phyloP scores from a whole-genome alignment of 257 asterid genomes.

The Cinchona pubescens region DNA sequence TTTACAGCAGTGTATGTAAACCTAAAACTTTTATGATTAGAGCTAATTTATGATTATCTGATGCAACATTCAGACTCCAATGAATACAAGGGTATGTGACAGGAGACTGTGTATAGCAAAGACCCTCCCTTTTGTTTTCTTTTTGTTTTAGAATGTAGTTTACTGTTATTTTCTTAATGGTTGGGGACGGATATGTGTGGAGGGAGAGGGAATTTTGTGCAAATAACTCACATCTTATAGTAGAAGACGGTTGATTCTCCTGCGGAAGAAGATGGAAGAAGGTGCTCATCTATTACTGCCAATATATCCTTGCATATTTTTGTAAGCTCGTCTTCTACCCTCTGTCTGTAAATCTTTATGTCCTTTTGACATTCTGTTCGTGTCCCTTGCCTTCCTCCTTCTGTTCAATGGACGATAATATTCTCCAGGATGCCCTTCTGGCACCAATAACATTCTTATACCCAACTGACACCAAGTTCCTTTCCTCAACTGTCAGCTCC shows the following conservation, averaged over 20 bases:
- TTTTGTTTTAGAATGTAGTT: neutral
- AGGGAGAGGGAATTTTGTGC: neutral
- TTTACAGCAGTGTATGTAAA: neutral
- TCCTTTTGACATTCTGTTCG: conserved; percentile 66
- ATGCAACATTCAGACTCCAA: too few species aligned
- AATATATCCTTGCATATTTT: conserved; percentile 71
- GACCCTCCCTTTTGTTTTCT: neutral
- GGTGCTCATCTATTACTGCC: conserved; percentile 67
- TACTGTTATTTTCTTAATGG: neutral
- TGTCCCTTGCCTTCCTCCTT: conserved; percentile 76
- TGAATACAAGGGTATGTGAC: too few species aligned
- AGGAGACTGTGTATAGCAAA: too few species aligned
- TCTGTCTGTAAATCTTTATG: conserved; percentile 54
- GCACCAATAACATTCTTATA: conserved; percentile 78
- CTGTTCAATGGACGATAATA: conserved; percentile 66
- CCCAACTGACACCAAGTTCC: conserved; percentile 75
- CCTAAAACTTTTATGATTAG: neutral
- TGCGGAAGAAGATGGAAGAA: conserved; percentile 63
- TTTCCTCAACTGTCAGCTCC: conserved; percentile 72
- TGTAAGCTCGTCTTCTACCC: conserved; percentile 74
- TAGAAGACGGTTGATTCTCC: conserved; percentile 81
- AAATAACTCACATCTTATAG: conserved; percentile 60
- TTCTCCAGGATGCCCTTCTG: conserved; percentile 79
- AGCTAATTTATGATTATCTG: neutral
- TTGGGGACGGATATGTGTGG: neutral